These are phyloP conservation scores for Xylariaceae sp. DNA, from an alignment of 2,329 filamentous ascomycete species.

Conservation along the genomic window DNA sequence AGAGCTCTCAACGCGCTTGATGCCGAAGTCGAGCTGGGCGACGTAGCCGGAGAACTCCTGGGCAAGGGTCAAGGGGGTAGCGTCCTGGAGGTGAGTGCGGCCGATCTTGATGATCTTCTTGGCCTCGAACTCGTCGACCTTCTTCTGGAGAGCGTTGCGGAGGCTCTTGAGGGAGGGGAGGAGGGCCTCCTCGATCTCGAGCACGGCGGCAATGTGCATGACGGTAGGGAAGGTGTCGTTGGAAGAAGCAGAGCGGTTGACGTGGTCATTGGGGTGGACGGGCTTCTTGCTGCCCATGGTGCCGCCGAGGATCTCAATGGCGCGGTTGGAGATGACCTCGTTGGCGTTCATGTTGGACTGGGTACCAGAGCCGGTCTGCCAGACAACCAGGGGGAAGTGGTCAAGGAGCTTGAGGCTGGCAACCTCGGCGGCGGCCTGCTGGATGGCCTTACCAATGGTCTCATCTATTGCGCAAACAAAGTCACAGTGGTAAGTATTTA, in stretches of 20 bases:
- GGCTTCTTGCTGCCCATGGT: slow-evolving; percentile 95
- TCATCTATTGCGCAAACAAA: slow-evolving; percentile 55
- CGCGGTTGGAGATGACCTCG: slow-evolving; percentile 98
- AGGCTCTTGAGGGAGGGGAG: slow-evolving; percentile 78
- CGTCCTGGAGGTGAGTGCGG: slow-evolving; percentile 94
- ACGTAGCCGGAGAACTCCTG: slow-evolving; percentile 99
- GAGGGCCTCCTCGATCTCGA: slow-evolving; percentile 83
- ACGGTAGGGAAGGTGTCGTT: slow-evolving; percentile 99
- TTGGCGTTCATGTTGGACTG: slow-evolving; percentile 99
- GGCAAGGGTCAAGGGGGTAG: slow-evolving; percentile 87
- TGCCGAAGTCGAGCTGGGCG: slow-evolving; percentile 84
- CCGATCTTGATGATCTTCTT: slow-evolving; percentile 98
- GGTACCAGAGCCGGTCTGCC: slow-evolving; percentile 97
- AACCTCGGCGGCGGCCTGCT: slow-evolving; percentile 90
- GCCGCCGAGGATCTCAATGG: slow-evolving; percentile 94
- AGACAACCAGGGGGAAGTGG: slow-evolving; percentile 97
- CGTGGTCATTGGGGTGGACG: slow-evolving; percentile 98
- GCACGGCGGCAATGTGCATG: slow-evolving; percentile 97
- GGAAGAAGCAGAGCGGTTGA: slow-evolving; percentile 97
- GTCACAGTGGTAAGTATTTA: slow-evolving; percentile 25
- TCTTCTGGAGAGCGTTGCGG: slow-evolving; percentile 76
- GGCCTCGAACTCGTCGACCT: slow-evolving; percentile 79
- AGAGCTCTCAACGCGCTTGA: slow-evolving; percentile 76
- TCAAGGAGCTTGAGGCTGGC: slow-evolving; percentile 89
- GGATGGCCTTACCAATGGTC: slow-evolving; percentile 85